These are phyloP conservation scores for Amyloporia xantha DNA, from an alignment of 768 basidiomycete species.

Conservation along the genomic window DNA sequence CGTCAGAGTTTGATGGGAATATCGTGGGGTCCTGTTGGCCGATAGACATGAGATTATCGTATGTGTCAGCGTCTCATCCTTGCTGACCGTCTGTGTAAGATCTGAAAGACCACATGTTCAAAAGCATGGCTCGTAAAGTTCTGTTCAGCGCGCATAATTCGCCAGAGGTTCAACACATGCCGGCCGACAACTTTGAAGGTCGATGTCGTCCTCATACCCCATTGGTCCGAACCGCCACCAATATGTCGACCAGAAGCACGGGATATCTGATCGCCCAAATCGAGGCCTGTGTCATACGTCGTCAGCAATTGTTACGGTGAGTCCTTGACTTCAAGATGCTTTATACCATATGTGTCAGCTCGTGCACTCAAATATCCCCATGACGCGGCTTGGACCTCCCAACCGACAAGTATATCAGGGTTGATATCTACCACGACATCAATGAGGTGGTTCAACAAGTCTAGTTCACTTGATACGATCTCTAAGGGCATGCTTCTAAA, in stretches of 20 bases:
- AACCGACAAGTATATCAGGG: constrained; percentile 88
- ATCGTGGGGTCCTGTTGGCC: constrained; percentile 62
- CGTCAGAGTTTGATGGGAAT: constrained; percentile 54
- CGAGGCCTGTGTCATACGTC: constrained; percentile 62
- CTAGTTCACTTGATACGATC: constrained; percentile 61
- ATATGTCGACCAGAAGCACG: constrained; percentile 53
- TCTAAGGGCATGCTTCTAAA: constrained; percentile 43
- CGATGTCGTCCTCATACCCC: constrained; percentile 68
- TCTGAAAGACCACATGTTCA: constrained; percentile 82
- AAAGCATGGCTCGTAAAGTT: constrained; percentile 76
- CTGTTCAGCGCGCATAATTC: constrained; percentile 83
- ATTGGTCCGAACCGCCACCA: constrained; percentile 45
- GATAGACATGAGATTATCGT: too few relatives aligned
- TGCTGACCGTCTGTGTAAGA: constrained; percentile 66
- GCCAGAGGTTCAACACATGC: constrained; percentile 90
- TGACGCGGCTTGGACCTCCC: constrained; percentile 82
- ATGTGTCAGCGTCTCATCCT: too few relatives aligned
- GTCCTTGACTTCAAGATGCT: background rate
- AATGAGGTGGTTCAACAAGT: constrained; percentile 68
- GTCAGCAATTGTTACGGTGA: background rate
- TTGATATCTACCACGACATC: constrained; percentile 74
- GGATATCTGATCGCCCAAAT: constrained; percentile 66
- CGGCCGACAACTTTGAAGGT: constrained; percentile 82
- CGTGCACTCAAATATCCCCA: constrained; percentile 90
- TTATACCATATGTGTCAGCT: constrained; percentile 50